Percentiles rank a stretch among this genome's conserved stretches.
Conservation (phyloP, 768 basidiomycete genomes). For the Mycena indigotica region DNA sequence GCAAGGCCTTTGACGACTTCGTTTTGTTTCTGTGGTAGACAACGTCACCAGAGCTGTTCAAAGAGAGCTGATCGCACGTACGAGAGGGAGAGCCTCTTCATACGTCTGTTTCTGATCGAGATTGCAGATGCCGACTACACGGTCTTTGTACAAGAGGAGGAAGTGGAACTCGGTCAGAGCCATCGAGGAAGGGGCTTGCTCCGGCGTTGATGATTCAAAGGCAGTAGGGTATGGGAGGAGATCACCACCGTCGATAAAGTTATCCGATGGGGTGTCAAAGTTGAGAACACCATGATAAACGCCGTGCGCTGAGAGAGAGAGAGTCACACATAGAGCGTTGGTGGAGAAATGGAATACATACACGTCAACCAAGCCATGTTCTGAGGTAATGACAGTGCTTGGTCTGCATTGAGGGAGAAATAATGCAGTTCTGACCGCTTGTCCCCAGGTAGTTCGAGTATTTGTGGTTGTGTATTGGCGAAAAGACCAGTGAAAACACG, state of each 20-base stretch:
- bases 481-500: constrained; percentile 78
- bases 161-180: constrained; percentile 92
- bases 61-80: constrained; percentile 41
- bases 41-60: background rate
- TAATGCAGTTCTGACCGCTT: constrained; percentile 80
- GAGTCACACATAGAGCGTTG: background rate
- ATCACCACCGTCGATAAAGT: constrained; percentile 75
- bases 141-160: constrained; percentile 78
- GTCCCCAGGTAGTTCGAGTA: constrained; percentile 86
- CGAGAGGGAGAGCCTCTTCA: constrained; percentile 81
- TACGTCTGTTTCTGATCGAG: constrained; percentile 82
- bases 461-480: constrained; percentile 59
- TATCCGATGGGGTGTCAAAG: constrained; percentile 68
- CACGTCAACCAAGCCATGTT: constrained; percentile 92
- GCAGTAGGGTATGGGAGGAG: constrained; percentile 74
- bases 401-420: constrained; percentile 70
- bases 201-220: constrained; percentile 33
- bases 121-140: constrained; percentile 74
- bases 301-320: constrained; percentile 68
- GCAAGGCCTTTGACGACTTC: constrained; percentile 76
- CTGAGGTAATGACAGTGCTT: constrained; percentile 69
- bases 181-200: constrained; percentile 70
- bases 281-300: constrained; percentile 84
- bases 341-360: constrained; percentile 34
- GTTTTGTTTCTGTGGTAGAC: constrained; percentile 67